These are phyloP conservation scores for Ophiognomonia clavigignenti-juglandacearum DNA, from an alignment of 2,329 filamentous ascomycete genomes.

Conservation along the genomic window DNA sequence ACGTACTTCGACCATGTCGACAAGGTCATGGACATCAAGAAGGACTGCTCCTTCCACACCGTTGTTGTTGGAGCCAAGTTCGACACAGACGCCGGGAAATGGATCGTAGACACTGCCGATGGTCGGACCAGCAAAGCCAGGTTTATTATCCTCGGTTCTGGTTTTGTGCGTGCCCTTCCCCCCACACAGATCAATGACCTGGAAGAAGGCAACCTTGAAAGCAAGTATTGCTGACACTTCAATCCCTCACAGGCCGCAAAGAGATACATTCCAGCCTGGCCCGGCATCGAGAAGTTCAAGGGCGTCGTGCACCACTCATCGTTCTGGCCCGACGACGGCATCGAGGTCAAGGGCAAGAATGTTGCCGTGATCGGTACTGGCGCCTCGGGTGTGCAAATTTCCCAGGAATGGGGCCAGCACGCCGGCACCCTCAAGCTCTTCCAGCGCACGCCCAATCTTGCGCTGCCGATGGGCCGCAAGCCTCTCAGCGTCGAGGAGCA, in stretches of 20 bases:
- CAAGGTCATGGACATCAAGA: conserved; percentile 48
- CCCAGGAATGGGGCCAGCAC: conserved; percentile 53
- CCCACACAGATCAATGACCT: neutral
- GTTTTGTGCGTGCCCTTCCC: conserved; percentile 35
- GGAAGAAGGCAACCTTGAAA: too few relatives aligned
- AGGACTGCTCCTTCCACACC: conserved; percentile 52
- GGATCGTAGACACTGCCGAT: conserved; percentile 37
- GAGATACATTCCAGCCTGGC: conserved; percentile 56
- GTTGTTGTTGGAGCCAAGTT: conserved; percentile 49
- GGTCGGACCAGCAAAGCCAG: conserved; percentile 44
- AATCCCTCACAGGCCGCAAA: conserved; percentile 41
- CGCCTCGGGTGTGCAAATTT: conserved; percentile 59
- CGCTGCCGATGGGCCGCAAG: conserved; percentile 54
- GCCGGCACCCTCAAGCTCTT: conserved; percentile 54
- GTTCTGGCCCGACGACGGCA: conserved; percentile 53
- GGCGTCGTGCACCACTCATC: conserved; percentile 56
- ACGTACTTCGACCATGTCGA: conserved; percentile 57
- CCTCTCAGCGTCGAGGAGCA: conserved; percentile 46
- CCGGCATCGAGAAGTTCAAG: conserved; percentile 54
- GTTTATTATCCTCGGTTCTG: conserved; percentile 49
- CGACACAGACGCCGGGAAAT: conserved; percentile 40
- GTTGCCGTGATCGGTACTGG: conserved; percentile 62
- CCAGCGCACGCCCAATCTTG: conserved; percentile 63
- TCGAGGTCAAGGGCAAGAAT: conserved; percentile 54
- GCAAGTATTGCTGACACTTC: neutral